Base-by-base conservation (phyloP, 352 stramenopile genomes). In the Phytopythium mirpurense region DNA sequence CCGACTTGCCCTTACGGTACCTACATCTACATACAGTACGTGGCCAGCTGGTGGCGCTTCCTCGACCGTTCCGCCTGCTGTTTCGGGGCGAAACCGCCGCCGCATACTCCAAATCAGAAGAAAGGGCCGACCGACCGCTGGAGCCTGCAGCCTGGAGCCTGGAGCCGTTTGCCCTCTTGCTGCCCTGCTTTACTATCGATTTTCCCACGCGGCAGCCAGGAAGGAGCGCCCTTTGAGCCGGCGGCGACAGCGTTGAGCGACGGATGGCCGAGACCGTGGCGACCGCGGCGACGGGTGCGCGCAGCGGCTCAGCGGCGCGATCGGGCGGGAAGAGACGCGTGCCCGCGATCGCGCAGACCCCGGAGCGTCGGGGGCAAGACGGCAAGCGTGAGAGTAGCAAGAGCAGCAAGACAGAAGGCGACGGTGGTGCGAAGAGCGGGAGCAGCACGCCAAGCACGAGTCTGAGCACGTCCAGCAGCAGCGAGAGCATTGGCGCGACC, bases 391-490 rank as follows among this genome's bases (percentile, higher is more conserved):
- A 9, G 29, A 32, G 29, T 9, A 5, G 29, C n/a, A 45, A 9
- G 40, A 45, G 2, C 15, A 41, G 35, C 11, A 40, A 14, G 35
- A 40, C 21, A 47, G 35, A 44, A 55, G 15, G n/a, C n/a, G n/a
- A n/a, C n/a, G n/a, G n/a, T n/a, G n/a, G n/a, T n/a, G 16, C 27
- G 7, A 27, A 10, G 35, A 36, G n/a, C 49, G 32, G 31, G 12
- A 47, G 49, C 24, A 14, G 11, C 47, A 44, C 31, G 19, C 12
- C 47, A 18, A 34, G 49, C 35, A 55, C 35, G 5, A 55, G 49
- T 21, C 44, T 51, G 1, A 55, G 41, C 31, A 36, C 31, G 18
- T 54, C 40, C 23, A 50, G 58, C 51, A 50, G 41, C 51, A 57
- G 51, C 40, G 51, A 57, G 27, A 50, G 51, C 14, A 23, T 48